These are phyloP conservation scores for Curvularia hawaiiensis DNA, from an alignment of 2,329 filamentous ascomycete genomes.

Conservation along the genomic window DNA sequence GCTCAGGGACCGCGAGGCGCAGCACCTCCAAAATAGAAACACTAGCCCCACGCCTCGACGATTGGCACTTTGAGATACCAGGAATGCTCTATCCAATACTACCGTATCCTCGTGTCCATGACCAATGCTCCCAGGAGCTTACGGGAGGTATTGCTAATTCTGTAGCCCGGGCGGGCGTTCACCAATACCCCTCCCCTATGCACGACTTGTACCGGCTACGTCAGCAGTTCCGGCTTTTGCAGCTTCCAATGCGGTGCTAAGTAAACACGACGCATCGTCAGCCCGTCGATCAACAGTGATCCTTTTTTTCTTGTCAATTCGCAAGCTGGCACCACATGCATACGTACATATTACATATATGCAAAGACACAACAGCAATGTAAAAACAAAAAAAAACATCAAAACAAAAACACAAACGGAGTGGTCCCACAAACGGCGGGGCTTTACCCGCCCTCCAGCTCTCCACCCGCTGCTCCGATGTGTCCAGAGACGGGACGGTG, in stretches of 20 bases:
- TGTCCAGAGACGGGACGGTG: conserved; percentile 33
- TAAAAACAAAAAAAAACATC: neutral
- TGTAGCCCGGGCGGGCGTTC: neutral
- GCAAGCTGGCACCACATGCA: neutral
- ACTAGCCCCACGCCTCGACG: conserved; percentile 27
- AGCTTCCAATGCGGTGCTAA: neutral
- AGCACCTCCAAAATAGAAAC: conserved; percentile 45
- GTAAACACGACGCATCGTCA: conserved; percentile 1
- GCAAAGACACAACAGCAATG: neutral
- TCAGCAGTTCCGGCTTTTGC: conserved; percentile 1
- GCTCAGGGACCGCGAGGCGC: conserved; percentile 38
- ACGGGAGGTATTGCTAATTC: conserved; percentile 5
- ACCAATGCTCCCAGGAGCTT: conserved; percentile 15
- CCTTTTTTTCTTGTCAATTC: neutral
- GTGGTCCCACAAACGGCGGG: conserved; percentile 13
- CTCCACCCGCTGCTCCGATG: conserved; percentile 5
- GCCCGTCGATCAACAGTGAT: neutral
- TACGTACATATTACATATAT: neutral
- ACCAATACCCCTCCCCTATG: conserved; percentile 1
- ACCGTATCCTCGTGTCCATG: conserved; percentile 21
- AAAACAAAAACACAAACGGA: neutral
- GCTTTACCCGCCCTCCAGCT: conserved; percentile 11
- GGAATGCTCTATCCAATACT: conserved; percentile 23
- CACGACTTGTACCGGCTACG: conserved; percentile 4
- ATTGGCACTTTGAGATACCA: conserved; percentile 20